Evolutionary conservation across 179 eudicot genomes (phyloP).

Genomic region (Spinacia oleracea): DNA sequence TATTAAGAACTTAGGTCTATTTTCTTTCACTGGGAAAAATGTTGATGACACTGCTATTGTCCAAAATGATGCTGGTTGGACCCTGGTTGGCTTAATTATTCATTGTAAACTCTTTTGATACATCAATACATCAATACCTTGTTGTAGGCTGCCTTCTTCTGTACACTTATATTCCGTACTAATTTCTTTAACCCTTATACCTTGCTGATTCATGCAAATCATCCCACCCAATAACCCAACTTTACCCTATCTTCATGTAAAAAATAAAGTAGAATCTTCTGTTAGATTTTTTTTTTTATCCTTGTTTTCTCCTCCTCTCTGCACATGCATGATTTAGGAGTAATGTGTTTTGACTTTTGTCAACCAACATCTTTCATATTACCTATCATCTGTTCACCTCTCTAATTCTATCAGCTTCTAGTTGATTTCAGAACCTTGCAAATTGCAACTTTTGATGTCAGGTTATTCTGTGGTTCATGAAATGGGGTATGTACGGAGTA

Average conservation of each 20-base stretch:
- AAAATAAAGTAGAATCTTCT: not conserved
- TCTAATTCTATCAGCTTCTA: not conserved
- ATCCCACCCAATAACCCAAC: not conserved
- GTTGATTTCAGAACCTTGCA: not conserved
- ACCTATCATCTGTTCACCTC: not conserved
- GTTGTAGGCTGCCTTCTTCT: not conserved
- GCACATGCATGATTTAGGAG: not conserved
- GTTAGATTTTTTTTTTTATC: not conserved
- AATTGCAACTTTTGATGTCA: conserved; percentile 8
- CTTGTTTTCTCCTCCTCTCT: not conserved
- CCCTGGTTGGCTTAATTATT: not conserved
- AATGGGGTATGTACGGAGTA: conserved; percentile 11
- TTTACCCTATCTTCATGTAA: not conserved
- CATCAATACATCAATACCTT: not conserved
- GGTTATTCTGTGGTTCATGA: not conserved
- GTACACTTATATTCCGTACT: not conserved
- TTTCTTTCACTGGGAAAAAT: not conserved
- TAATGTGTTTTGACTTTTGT: not conserved
- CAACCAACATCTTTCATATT: not conserved
- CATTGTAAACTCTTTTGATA: not conserved
- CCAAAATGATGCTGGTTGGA: not conserved
- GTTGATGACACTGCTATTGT: not conserved
- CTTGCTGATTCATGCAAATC: not conserved
- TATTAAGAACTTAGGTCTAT: not conserved
- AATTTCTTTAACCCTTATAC: not conserved